These are phyloP conservation scores for Saturnispora saitoi DNA, from an alignment of 805 yeast species.

Conservation along the genomic window DNA sequence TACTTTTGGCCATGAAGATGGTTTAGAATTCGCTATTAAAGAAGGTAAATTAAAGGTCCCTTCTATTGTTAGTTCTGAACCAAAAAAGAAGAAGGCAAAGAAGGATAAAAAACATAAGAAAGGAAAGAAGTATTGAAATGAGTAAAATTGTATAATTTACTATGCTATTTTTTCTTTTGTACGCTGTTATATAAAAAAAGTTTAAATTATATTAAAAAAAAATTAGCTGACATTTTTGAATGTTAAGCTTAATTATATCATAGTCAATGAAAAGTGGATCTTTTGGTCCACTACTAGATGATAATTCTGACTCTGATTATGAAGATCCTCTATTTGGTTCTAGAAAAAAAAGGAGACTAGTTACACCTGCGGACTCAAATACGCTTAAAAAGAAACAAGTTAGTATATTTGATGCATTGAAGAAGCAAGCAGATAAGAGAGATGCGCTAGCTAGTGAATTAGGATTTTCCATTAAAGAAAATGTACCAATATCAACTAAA, in stretches of 20 bases:
- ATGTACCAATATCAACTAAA: background rate
- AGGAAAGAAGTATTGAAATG: conserved; percentile 6
- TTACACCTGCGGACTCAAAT: background rate
- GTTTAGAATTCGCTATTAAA: conserved; percentile 22
- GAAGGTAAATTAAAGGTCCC: conserved; percentile 20
- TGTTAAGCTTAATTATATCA: background rate
- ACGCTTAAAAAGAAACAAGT: background rate
- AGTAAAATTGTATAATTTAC: background rate
- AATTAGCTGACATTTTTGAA: background rate
- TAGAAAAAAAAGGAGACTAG: background rate
- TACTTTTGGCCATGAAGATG: conserved; percentile 48
- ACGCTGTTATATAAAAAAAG: too few relatives aligned
- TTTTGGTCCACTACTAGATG: background rate
- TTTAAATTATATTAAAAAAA: background rate
- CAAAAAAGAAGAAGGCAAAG: conserved; percentile 8
- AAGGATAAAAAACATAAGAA: conserved; percentile 21
- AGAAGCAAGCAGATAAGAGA: background rate
- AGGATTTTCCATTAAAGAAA: conserved; percentile 1
- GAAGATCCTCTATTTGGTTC: conserved; percentile 6
- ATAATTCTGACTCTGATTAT: conserved; percentile 3
- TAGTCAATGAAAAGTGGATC: background rate
- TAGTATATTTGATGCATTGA: conserved; percentile 2
- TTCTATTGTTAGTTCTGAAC: conserved; percentile 22
- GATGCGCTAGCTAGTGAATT: conserved; percentile 1
- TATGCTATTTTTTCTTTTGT: too few relatives aligned